Evolutionary conservation across 805 yeast genomes (phyloP), one percentile per base, ranked within the genome.

Genomic region (Teunomyces barrocoloradensis): DNA sequence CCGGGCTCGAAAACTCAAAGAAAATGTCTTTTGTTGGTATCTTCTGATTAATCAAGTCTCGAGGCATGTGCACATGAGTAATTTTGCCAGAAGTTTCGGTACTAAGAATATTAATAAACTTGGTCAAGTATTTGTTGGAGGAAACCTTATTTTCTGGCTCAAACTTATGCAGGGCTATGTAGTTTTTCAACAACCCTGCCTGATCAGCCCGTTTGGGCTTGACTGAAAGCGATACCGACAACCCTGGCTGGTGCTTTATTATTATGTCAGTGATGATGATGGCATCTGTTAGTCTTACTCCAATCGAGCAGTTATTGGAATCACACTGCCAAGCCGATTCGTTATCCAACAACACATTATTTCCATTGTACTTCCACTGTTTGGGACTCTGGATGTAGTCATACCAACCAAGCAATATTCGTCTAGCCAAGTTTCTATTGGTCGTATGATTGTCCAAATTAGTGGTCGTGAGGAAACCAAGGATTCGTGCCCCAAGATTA

Each of bases 341-440:
- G 6, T 66, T 66, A 45, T 73, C 74, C 5, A 66, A 49, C 17
- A 73, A 52, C 2, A 63, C 57, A 46, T 67, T 70, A 52, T 72
- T 73, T 10, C 77, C 78, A 52, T 73, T 70, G 44, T 45, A 64
- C 42, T 65, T 61, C 64, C 67, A 53, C 21, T 56, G 44, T 6
- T 52, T 47, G 0, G 65, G 58, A 12, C 45, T 45, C 15, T 38
- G 41, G 15, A 69, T 50, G 51, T 61, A 69, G 50, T 71, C 73
- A 48, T 63, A 71, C 77, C 76, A 72, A 0, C 78, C 77, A 23
- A 67, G 51, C 13, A 70, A 59, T 4, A 69, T 11, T 39, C 57
- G 65, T 3, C 74, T 50, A 4, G 49, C 37, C 1, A 67, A 38
- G 2, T 67, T 53, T 32, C 58, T 59, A 1, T 44, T 48, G 11